Evolutionary conservation across 306 rosid species (phyloP).

Genomic region (Trifolium repens): DNA sequence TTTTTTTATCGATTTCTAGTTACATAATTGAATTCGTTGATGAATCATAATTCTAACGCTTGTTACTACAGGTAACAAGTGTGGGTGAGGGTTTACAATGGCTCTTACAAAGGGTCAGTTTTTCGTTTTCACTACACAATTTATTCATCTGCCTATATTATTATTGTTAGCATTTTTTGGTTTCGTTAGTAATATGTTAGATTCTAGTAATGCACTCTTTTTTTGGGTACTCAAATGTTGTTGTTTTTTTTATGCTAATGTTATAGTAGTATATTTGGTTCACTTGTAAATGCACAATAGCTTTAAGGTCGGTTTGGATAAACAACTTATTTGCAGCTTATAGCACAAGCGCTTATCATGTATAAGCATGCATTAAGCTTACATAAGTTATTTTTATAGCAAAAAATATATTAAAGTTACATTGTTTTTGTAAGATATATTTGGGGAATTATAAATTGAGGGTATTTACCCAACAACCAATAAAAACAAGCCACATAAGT

Average conservation of each 20-base stretch:
- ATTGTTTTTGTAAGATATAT: no score
- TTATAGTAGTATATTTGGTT: not conserved
- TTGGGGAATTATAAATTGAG: no score
- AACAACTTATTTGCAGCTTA: no score
- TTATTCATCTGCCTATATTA: not conserved
- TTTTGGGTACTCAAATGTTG: not conserved
- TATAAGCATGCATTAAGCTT: no score
- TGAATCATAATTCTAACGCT: not conserved
- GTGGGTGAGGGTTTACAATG: constrained; percentile 38
- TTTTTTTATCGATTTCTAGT: not conserved
- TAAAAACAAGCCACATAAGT: no score
- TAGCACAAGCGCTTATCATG: no score
- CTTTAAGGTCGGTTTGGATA: no score
- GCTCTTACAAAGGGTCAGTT: constrained; percentile 49
- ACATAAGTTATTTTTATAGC: no score
- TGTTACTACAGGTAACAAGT: constrained; percentile 17
- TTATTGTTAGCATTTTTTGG: not conserved
- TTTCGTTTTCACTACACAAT: not conserved
- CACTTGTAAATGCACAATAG: not conserved
- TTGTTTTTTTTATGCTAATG: not conserved
- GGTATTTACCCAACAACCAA: no score
- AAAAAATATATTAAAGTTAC: no score
- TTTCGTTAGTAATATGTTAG: not conserved
- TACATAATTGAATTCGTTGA: not conserved
- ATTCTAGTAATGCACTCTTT: not conserved